Base-by-base conservation (phyloP, 2,329 filamentous ascomycete genomes). In the Colletotrichum sp. region DNA sequence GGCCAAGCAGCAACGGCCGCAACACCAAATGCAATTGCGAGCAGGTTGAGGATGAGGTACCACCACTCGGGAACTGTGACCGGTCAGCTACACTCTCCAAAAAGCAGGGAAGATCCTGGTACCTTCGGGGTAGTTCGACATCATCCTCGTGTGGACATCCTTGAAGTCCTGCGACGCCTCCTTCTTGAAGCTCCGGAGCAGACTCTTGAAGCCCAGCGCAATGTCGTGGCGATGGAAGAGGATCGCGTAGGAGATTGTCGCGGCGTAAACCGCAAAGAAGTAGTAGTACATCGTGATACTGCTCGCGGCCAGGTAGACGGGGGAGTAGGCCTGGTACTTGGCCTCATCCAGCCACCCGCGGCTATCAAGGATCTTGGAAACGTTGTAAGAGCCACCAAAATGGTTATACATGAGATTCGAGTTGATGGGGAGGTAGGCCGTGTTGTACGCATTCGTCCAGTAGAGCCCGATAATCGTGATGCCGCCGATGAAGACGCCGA, bases 81-180 rank as follows among this genome's bases (percentile, higher is more conserved):
- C 9, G 8, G n/a, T 72, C 7, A 62, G 49, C 34, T 28, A 7
- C 3, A 9, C 15, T 3, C 5, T 16, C 4, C 4, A 5, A 39
- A 12, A 13, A 4, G 18, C 26, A 6, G 6, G 26, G 34, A n/a
- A 16, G n/a, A 32, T 34, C 44, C 44, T 1, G n/a, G 3, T 59
- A 75, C 72, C 72, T 77, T 89, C 87, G 5, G 82, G 83, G 77
- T 90, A 90, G 1, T 78, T 78, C 13, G 81, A 80, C 88, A 90
- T 90, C 24, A 89, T 83, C 3, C 86, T 84, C 72, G 86, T 86
- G 79, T 90, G 88, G 4, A 88, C 81, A 76, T 88, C 86, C 24
- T 81, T 78, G 6, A 68, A 78, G 10, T 80, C 71, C 21, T 82
- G 78, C n/a, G 71, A 69, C 0, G 80, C 69, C 10, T 75, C 69